phyloP scores from a whole-genome alignment of 352 stramenopile genomes.

The Globisporangium spinosum region DNA sequence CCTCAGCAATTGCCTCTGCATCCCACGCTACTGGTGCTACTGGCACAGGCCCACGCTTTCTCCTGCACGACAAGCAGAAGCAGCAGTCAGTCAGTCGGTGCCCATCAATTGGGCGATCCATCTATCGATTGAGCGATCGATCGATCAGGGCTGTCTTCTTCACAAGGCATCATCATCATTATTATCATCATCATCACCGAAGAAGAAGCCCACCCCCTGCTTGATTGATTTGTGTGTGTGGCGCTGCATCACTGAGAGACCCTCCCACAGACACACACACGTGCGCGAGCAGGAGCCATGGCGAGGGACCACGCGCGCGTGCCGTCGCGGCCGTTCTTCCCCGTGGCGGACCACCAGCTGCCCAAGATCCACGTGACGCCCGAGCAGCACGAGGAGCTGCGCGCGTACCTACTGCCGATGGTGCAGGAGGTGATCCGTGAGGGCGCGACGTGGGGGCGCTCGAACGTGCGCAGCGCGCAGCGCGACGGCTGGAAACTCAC shows the following conservation, averaged over 20 bases:
- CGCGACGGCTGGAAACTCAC: conserved; percentile 55
- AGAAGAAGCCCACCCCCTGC: neutral
- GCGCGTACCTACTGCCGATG: conserved; percentile 47
- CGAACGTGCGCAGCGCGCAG: conserved; percentile 45
- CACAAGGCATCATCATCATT: neutral
- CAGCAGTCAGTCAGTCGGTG: neutral
- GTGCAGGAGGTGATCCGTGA: conserved; percentile 49
- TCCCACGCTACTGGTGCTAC: neutral
- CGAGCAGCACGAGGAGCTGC: conserved; percentile 61
- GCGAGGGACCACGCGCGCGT: neutral
- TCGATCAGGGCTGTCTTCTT: neutral
- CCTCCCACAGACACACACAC: neutral
- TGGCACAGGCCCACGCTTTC: neutral
- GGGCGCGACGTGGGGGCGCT: conserved; percentile 57
- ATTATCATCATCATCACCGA: neutral
- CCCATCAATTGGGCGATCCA: neutral
- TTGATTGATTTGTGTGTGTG: neutral
- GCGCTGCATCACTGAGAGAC: neutral
- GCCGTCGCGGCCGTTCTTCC: conserved; percentile 30
- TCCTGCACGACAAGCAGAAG: neutral
- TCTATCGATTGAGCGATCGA: neutral
- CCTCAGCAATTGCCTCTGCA: neutral
- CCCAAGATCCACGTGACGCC: conserved; percentile 45
- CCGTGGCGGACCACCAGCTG: conserved; percentile 44
- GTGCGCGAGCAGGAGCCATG: neutral